These are phyloP conservation scores for Rhododendron vialii DNA, from an alignment of 148 eudicot species.

Conservation along the genomic window DNA sequence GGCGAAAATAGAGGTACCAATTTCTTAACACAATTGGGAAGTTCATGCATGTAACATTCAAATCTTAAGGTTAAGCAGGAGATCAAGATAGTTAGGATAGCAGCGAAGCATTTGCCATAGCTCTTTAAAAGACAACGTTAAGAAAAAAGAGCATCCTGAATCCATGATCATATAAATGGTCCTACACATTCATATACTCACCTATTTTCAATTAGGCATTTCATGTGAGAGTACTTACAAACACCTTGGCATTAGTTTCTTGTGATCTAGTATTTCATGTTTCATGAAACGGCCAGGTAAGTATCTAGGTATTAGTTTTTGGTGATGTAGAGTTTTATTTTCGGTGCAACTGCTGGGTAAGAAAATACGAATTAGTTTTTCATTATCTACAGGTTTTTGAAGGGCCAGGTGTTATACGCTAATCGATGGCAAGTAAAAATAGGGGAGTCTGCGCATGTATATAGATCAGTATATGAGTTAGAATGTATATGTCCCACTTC, in stretches of 20 bases:
- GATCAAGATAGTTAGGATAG: neutral
- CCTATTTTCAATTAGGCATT: neutral
- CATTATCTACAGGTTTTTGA: neutral
- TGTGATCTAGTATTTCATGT: neutral
- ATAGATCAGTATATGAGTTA: neutral
- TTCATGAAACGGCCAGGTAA: neutral
- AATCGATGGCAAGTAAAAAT: neutral
- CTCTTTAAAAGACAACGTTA: neutral
- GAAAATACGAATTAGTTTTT: neutral
- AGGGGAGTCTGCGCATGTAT: neutral
- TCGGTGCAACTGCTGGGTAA: neutral
- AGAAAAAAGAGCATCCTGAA: neutral
- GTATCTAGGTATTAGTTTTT: neutral
- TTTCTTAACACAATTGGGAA: neutral
- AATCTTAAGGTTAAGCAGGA: neutral
- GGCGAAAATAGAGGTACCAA: neutral
- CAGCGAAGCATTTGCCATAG: neutral
- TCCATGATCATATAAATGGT: neutral
- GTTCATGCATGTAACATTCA: neutral
- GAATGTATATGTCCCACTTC: neutral
- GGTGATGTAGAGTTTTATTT: neutral
- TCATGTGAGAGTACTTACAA: neutral
- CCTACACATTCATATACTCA: neutral
- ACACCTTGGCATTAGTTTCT: neutral
- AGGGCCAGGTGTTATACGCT: neutral